Evolutionary conservation across 371 early-diverging fungal species (phyloP).

Genomic region (Mortierella sp.): DNA sequence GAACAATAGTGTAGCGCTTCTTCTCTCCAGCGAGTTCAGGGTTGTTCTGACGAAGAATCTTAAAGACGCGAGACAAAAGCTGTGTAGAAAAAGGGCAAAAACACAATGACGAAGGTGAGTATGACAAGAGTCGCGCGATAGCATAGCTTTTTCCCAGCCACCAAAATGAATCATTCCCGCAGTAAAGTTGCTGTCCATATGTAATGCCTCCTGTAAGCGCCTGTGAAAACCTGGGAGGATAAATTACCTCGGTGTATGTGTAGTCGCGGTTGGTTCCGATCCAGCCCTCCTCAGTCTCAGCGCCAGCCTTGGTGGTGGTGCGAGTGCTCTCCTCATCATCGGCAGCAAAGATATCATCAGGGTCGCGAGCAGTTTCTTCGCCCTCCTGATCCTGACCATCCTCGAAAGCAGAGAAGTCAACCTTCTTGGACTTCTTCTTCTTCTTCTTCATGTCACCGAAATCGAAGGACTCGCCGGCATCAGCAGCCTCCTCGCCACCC

Average conservation of each 20-base stretch:
- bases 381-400: conserved; percentile 74
- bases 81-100: conserved; percentile 42
- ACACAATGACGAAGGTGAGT: not conserved
- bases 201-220: not conserved
- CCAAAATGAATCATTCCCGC: conserved; percentile 10
- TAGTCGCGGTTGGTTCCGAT: conserved; percentile 94
- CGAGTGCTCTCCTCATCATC: conserved; percentile 77
- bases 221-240: not conserved
- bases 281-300: conserved; percentile 83
- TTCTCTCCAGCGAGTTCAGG: conserved; percentile 95
- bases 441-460: conserved; percentile 90
- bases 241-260: conserved; percentile 89
- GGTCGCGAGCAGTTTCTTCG: conserved; percentile 58
- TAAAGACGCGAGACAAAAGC: conserved; percentile 95
- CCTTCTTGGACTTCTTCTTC: conserved; percentile 95
- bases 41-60: conserved; percentile 94
- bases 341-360: conserved; percentile 60
- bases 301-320: conserved; percentile 47
- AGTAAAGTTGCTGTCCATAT: not conserved
- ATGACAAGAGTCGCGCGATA: not conserved
- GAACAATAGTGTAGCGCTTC: conserved; percentile 93
- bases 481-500: conserved; percentile 61
- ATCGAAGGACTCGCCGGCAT: conserved; percentile 72
- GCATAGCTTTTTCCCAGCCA: not conserved
- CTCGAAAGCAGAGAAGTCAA: conserved; percentile 89